Percentiles rank a stretch among this genome's conserved stretches.
These are phyloP conservation scores for Aspergillus terreus DNA, from an alignment of 2,329 filamentous ascomycete species.

Conservation along the genomic window DNA sequence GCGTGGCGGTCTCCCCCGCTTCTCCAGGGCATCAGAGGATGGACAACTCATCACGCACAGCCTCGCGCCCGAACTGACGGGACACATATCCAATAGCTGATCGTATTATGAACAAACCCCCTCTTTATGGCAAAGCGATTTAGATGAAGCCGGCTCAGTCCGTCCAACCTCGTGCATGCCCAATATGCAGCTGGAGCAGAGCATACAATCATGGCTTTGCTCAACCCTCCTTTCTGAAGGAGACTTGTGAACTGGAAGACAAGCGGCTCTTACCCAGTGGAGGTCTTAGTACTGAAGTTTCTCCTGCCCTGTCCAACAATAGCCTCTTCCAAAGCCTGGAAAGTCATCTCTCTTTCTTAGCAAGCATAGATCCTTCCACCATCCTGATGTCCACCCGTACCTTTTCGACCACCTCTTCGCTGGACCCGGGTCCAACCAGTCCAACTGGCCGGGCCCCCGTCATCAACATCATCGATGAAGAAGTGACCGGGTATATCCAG, in stretches of 20 bases:
- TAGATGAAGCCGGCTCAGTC: neutral
- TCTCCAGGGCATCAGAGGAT: neutral
- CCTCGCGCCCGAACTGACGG: neutral
- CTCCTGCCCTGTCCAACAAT: neutral
- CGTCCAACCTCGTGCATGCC: neutral
- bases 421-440: neutral
- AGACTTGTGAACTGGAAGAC: neutral
- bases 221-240: neutral
- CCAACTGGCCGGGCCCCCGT: neutral
- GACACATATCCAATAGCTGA: neutral
- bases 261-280: neutral
- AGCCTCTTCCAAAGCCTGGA: neutral
- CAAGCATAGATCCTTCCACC: neutral
- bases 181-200: neutral
- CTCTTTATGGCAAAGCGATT: neutral
- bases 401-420: neutral
- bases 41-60: neutral
- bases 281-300: neutral
- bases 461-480: constrained; percentile 5
- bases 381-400: neutral
- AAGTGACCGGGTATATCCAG: constrained; percentile 9
- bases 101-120: neutral
- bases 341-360: neutral
- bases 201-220: neutral
- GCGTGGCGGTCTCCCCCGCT: no score